phyloP scores from a whole-genome alignment of 2,329 filamentous ascomycete species.

The Trichocomaceae sp. region DNA sequence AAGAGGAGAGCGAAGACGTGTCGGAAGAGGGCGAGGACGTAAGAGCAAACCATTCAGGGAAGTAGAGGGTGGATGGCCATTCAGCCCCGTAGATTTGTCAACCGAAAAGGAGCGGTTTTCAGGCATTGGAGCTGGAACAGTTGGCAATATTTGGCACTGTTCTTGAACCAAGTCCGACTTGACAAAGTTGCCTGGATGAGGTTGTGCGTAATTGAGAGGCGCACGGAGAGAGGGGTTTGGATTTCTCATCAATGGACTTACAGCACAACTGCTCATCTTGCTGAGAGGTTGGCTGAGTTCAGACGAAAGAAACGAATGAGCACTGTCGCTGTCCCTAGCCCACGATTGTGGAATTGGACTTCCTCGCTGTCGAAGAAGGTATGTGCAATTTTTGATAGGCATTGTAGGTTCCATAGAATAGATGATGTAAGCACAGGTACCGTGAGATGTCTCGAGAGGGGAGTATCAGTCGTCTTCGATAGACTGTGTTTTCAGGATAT shows the following conservation, averaged over 20 bases:
- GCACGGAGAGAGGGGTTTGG: background rate
- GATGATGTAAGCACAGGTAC: background rate
- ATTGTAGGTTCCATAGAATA: constrained; percentile 1
- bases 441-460: background rate
- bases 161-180: background rate
- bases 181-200: background rate
- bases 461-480: background rate
- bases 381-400: background rate
- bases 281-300: background rate
- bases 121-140: background rate
- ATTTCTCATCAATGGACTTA: background rate
- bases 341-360: constrained; percentile 5
- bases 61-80: background rate
- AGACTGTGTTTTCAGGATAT: background rate
- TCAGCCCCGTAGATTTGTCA: background rate
- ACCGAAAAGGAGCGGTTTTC: background rate
- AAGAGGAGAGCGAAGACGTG: constrained; percentile 18
- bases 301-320: background rate
- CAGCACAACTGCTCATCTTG: background rate
- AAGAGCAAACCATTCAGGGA: background rate
- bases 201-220: background rate
- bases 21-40: background rate
- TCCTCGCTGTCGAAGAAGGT: constrained; percentile 5
- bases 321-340: background rate
- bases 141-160: background rate